Evolutionary conservation across 345 rosid genomes (phyloP), one percentile per base, ranked within the genome.

Genomic region (Bretschneidera sinensis): DNA sequence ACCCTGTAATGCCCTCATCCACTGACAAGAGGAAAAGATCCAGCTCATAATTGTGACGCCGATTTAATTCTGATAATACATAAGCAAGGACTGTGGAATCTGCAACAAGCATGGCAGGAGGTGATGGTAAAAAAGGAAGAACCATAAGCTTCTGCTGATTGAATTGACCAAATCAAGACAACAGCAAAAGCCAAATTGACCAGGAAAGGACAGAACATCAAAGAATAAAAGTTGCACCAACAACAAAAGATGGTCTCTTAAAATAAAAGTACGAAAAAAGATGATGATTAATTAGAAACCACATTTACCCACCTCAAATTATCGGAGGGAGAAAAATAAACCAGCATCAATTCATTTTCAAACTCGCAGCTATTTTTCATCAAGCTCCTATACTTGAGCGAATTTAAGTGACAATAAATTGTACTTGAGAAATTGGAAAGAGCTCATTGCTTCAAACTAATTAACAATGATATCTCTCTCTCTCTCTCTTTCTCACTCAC

Each of bases 1-100:
- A 92, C 45, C 98, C 98, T 0, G 95, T 87, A 49, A 89, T 92
- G 31, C 96, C 96, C 76, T 92, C 98, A 61, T 92, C 97, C 57
- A 89, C 76, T 0, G 96, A 92, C 62, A 92, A 71, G n/a, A 92
- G 87, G 70, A 92, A 92, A 24, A 87, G 91, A 65, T 92, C 87
- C 48, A 87, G 39, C 0, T 87, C 90, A 43, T 92, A 92, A 58
- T 64, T 70, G 59, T 89, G 88, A 28, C 89, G 80, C 21, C 69
- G 79, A 69, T 92, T 92, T 59, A 92, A 74, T 57, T 87, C 92
- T 4, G 97, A 84, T 60, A 89, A 69, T n/a, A 89, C 88, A 55
- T 78, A 84, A 16, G 96, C 98, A 56, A 92, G 80, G 3, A 87
- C 96, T 0, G 96, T 92, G 2, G 96, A 92, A 79, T 92, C 98